These are phyloP conservation scores for Aspergillus hiratsukae DNA, from an alignment of 2,329 filamentous ascomycete species.

Conservation along the genomic window DNA sequence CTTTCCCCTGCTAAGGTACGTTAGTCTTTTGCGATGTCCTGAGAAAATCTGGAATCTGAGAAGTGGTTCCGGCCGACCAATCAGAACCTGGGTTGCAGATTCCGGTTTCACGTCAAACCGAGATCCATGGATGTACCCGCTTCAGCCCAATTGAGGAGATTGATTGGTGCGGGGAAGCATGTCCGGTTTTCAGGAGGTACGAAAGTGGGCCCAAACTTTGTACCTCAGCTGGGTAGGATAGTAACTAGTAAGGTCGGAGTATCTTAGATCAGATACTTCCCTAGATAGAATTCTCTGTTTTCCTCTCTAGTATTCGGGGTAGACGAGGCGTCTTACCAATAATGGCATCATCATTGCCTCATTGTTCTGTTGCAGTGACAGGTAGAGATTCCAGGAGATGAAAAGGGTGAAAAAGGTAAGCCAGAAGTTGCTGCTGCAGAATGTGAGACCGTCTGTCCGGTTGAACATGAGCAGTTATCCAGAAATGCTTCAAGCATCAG, in stretches of 20 bases:
- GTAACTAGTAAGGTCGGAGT: too few relatives aligned
- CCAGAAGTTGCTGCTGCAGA: neutral
- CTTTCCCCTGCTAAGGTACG: too few relatives aligned
- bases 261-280: neutral
- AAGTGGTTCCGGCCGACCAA: neutral
- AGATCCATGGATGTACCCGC: neutral
- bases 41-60: neutral
- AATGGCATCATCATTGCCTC: neutral
- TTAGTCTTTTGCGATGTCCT: neutral
- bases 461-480: neutral
- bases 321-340: neutral
- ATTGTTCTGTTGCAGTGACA: neutral
- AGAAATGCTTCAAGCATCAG: neutral
- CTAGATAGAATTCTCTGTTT: neutral
- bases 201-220: neutral
- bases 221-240: neutral
- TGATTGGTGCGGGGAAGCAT: constrained; percentile 10
- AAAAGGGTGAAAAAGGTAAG: neutral
- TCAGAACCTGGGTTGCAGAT: neutral
- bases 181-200: constrained; percentile 6
- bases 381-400: neutral
- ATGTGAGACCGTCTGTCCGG: neutral
- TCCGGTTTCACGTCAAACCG: constrained; percentile 4
- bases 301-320: neutral
- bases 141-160: neutral